Evolutionary conservation across 331 rosid species (phyloP).

Genomic region (Quercus tomentella): DNA sequence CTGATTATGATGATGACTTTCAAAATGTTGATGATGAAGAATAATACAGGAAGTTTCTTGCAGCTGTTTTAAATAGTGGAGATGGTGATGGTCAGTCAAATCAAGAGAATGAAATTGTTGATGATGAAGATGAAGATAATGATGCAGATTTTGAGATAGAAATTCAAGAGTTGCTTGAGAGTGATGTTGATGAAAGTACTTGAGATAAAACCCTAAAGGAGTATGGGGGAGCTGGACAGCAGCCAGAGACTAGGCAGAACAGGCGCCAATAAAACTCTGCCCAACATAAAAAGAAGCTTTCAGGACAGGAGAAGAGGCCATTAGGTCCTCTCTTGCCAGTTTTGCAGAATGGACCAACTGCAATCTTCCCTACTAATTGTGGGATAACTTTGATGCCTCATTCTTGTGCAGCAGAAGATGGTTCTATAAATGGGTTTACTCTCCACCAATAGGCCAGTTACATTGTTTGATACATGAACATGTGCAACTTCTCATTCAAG

Average conservation of each 20-base stretch:
- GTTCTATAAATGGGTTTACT: slow-evolving; percentile 73
- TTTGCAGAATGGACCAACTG: slow-evolving; percentile 43
- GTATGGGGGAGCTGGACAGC: slow-evolving; percentile 56
- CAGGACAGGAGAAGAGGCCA: slow-evolving; percentile 60
- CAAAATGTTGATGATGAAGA: slow-evolving; percentile 87
- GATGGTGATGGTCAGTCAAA: slow-evolving; percentile 46
- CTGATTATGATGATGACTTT: slow-evolving; percentile 91
- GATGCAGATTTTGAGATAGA: slow-evolving; percentile 97
- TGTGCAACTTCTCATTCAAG: slow-evolving; percentile 91
- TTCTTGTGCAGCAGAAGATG: slow-evolving; percentile 42
- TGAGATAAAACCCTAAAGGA: slow-evolving; percentile 29
- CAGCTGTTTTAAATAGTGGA: slow-evolving; percentile 75
- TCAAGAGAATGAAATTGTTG: slow-evolving; percentile 62
- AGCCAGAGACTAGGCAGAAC: slow-evolving; percentile 86
- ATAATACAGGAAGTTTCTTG: slow-evolving; percentile 85
- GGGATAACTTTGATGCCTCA: slow-evolving; percentile 39
- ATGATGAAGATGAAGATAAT: slow-evolving; percentile 86
- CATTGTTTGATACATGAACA: slow-evolving; percentile 84
- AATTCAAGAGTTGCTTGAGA: slow-evolving; percentile 92
- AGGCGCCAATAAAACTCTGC: slow-evolving; percentile 46
- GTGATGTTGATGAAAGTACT: slow-evolving; percentile 60
- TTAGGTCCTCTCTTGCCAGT: slow-evolving; percentile 82
- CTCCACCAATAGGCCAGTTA: slow-evolving; percentile 77
- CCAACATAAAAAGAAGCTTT: slow-evolving; percentile 42
- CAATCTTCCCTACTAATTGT: slow-evolving; percentile 29